These are phyloP conservation scores for Acanthamoeba lenticulata DNA, from an alignment of 208 protist species.

Conservation along the genomic window DNA sequence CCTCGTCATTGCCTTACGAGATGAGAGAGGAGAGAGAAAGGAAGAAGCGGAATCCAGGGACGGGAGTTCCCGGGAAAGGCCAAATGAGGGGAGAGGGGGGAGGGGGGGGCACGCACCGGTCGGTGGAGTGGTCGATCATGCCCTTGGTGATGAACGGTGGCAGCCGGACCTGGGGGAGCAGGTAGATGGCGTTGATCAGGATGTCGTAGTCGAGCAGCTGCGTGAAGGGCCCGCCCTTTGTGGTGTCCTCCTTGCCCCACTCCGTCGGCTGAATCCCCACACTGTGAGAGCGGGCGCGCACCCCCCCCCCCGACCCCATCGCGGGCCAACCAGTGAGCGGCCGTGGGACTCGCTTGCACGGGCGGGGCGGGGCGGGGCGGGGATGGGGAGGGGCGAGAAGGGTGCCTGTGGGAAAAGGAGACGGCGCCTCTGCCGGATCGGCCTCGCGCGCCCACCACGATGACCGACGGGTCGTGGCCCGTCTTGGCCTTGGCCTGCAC, in stretches of 20 bases:
- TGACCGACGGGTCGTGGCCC: slow-evolving; percentile 49
- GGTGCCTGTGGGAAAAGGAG: neutral
- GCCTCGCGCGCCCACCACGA: slow-evolving; percentile 80
- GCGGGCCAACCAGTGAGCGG: no score
- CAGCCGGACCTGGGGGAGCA: slow-evolving; percentile 71
- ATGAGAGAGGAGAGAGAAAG: no score
- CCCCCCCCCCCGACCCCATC: slow-evolving; percentile 37
- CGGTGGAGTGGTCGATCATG: slow-evolving; percentile 65
- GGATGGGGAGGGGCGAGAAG: no score
- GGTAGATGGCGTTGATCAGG: slow-evolving; percentile 88
- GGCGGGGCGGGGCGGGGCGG: slow-evolving; percentile 23
- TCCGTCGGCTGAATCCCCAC: slow-evolving; percentile 12
- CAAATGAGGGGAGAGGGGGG: neutral
- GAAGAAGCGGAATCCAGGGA: no score
- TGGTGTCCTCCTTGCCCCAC: slow-evolving; percentile 86
- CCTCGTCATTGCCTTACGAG: no score
- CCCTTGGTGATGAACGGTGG: slow-evolving; percentile 82
- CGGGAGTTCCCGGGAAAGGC: no score
- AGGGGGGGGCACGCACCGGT: neutral
- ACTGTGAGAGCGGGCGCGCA: neutral
- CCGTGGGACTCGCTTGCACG: no score
- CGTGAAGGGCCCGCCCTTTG: slow-evolving; percentile 82
- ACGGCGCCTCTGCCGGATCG: slow-evolving; percentile 77
- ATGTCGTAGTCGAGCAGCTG: slow-evolving; percentile 80
- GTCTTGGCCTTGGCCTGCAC: slow-evolving; percentile 24